phyloP scores from a whole-genome alignment of 345 rosid genomes.

The Gossypium raimondii region DNA sequence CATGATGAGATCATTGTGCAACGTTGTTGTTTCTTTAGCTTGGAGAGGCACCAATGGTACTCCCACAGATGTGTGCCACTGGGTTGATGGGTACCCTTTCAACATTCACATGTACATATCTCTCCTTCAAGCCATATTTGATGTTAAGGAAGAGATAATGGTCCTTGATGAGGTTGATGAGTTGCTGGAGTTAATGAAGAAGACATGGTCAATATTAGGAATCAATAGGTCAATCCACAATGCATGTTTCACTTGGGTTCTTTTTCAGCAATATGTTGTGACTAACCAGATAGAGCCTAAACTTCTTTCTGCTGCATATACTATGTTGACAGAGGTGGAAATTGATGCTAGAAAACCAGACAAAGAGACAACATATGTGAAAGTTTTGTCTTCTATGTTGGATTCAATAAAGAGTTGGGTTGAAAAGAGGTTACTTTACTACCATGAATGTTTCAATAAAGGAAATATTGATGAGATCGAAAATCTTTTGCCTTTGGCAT shows the following conservation, averaged over 20 bases:
- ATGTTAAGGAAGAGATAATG: constrained; percentile 65
- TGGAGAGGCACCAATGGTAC: constrained; percentile 63
- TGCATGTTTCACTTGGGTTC: constrained; percentile 79
- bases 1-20: constrained; percentile 57
- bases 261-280: constrained; percentile 68
- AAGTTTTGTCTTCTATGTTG: constrained; percentile 53
- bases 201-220: constrained; percentile 85
- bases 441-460: constrained; percentile 68
- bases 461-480: constrained; percentile 55
- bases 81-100: constrained; percentile 94
- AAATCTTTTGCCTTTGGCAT: constrained; percentile 63
- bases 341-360: constrained; percentile 69
- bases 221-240: constrained; percentile 67
- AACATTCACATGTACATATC: constrained; percentile 61
- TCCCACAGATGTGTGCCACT: constrained; percentile 76
- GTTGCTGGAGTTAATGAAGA: constrained; percentile 79
- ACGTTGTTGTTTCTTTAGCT: constrained; percentile 60
- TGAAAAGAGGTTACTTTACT: constrained; percentile 63
- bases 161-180: constrained; percentile 93
- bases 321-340: constrained; percentile 73
- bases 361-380: constrained; percentile 55
- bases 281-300: constrained; percentile 70
- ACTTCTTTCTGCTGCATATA: constrained; percentile 65
- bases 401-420: constrained; percentile 81
- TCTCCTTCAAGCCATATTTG: constrained; percentile 67